phyloP scores from a whole-genome alignment of 192 early-diverging fungal species.

The Coemansia reversa region DNA sequence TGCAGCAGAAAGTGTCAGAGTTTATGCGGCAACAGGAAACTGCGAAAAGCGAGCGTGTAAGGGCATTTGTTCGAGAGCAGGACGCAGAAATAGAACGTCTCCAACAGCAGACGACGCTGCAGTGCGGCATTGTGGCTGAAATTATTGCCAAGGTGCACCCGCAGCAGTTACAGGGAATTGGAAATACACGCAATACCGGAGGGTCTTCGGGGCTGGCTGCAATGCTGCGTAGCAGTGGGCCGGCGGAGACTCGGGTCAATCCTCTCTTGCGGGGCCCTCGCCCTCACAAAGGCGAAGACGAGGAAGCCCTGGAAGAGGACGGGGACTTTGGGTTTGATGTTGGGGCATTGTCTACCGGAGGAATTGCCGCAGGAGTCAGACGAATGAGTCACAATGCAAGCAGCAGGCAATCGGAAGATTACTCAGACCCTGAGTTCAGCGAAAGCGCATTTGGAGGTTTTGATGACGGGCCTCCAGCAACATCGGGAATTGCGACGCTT shows the following conservation, averaged over 20 bases:
- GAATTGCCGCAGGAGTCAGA: neutral
- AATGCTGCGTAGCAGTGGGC: conserved; percentile 33
- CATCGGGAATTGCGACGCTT: neutral
- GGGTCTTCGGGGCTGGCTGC: conserved; percentile 46
- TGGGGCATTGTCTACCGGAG: neutral
- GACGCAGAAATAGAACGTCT: conserved; percentile 35
- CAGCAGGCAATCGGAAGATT: conserved; percentile 30
- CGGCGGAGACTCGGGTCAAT: neutral
- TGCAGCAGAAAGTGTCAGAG: conserved; percentile 33
- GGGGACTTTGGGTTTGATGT: neutral
- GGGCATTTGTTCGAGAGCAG: conserved; percentile 39
- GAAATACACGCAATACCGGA: conserved; percentile 3
- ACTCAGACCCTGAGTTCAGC: conserved; percentile 28
- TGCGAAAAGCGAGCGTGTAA: conserved; percentile 42
- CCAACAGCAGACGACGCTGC: conserved; percentile 22
- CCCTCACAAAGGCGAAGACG: neutral
- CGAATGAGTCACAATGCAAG: neutral
- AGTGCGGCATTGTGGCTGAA: conserved; percentile 30
- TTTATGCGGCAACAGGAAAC: conserved; percentile 36
- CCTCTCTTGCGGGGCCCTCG: neutral
- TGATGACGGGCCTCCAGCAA: conserved; percentile 8
- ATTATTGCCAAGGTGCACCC: conserved; percentile 27
- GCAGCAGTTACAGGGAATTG: conserved; percentile 11
- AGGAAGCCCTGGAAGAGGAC: neutral
- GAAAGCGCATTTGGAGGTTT: conserved; percentile 37